A percentile compares a stretch with the other conserved stretches of the same genome.
phyloP scores from a whole-genome alignment of 2,329 filamentous ascomycete species.

The Aureobasidium sp. region DNA sequence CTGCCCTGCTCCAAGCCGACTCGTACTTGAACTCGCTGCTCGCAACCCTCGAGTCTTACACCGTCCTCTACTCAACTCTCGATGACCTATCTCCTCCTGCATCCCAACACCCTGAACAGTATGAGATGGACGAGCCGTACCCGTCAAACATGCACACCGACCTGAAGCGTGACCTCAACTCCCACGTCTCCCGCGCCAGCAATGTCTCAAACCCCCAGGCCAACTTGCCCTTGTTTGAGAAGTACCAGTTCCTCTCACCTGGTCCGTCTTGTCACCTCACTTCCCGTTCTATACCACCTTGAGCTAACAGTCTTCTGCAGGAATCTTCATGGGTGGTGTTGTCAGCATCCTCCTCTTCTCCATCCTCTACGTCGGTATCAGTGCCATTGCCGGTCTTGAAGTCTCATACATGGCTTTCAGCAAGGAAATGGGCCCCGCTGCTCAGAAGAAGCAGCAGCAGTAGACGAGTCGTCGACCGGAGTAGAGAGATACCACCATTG shows the following conservation, averaged over 20 bases:
- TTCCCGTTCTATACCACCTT: background rate
- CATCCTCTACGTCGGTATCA: constrained; percentile 71
- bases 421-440: constrained; percentile 85
- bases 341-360: constrained; percentile 61
- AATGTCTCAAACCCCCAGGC: constrained; percentile 28
- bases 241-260: constrained; percentile 72
- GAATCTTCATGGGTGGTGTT: constrained; percentile 79
- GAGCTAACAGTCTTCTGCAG: constrained; percentile 35
- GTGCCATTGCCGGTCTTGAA: constrained; percentile 68
- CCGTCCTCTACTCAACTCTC: constrained; percentile 65
- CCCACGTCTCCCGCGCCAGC: constrained; percentile 28
- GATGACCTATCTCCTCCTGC: constrained; percentile 20
- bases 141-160: constrained; percentile 58
- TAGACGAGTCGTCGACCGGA: background rate
- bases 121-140: constrained; percentile 58
- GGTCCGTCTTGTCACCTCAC: background rate
- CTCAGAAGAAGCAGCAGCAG: constrained; percentile 63
- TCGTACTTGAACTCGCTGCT: constrained; percentile 13
- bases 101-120: constrained; percentile 30
- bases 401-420: constrained; percentile 93
- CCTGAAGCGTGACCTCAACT: constrained; percentile 55
- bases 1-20: constrained; percentile 7
- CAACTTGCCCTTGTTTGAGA: constrained; percentile 64
- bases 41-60: constrained; percentile 45
- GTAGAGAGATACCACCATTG: constrained; percentile 5